Base-by-base conservation (phyloP, 1,284 basidiomycete species). In the Puccinia coronata region DNA sequence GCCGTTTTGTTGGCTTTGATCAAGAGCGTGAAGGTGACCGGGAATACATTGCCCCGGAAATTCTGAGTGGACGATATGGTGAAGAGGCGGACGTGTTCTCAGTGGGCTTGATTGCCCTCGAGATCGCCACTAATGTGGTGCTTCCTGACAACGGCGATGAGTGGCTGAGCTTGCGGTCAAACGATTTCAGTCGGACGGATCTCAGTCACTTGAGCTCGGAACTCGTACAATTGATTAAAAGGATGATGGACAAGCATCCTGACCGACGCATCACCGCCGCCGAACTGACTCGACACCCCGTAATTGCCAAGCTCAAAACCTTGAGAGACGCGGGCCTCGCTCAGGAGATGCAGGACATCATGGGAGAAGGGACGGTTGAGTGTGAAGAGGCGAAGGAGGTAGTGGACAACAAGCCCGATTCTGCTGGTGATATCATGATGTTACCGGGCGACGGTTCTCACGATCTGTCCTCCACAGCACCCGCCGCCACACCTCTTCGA, bases 1-100 rank as follows among this genome's bases (percentile, higher is more conserved):
- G 83, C 23, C 83, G 84, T 41, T 82, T 82, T 51, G 83, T 84
- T 59, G 87, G 88, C 25, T 89, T 89, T 82, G 91, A 90, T 59
- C 95, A 95, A 84, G 95, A 97, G 87, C 90, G 96, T 31, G 97
- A 99, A 87, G 97, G 97, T 14, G 97, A 99, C 87, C 93, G 98
- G 85, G 90, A 97, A 83, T 99, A 99, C 88, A 91, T 99, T 87
- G 96, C 97, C n/a, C 95, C 95, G 3, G 97, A 99, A 87, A 94
- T 99, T 80, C 89, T 99, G 77, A 91, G 93, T 85, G 96, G 96
- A 39, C 89, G 89, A 78, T 99, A 98, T 86, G 92, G 95, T 85
- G 93, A 92, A 87, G 93, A 93, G 71, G 96, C 95, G 70, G 97
- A 99, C 88, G 91, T 99, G 77, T 99, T 98, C 89, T 95, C 92